A percentile compares a stretch with the other conserved stretches of the same genome.
Conservation (phyloP, 116 monocot species). For the Thalassia testudinum region DNA sequence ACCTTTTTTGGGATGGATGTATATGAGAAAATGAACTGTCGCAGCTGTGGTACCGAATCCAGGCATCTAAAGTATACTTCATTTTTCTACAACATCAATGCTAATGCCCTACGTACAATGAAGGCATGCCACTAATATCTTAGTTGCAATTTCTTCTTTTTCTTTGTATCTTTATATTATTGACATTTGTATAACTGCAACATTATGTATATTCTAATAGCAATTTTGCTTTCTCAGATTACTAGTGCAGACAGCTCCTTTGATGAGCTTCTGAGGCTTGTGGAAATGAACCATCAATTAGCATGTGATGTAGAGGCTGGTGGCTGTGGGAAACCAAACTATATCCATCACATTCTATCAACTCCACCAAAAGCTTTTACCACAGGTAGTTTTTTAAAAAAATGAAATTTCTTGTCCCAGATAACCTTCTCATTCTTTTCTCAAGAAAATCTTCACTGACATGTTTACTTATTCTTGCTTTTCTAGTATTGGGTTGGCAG, state of each 20-base stretch:
- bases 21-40: conserved; percentile 82
- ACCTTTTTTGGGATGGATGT: conserved; percentile 81
- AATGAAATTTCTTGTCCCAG: not conserved
- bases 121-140: conserved; percentile 46
- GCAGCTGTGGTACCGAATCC: conserved; percentile 53
- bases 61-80: conserved; percentile 80
- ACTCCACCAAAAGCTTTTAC: conserved; percentile 72
- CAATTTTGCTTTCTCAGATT: conserved; percentile 27
- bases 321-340: conserved; percentile 74
- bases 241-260: conserved; percentile 38
- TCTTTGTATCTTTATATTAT: not conserved
- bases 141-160: not conserved
- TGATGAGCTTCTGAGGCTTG: conserved; percentile 81
- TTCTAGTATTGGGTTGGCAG: conserved; percentile 95
- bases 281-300: conserved; percentile 76
- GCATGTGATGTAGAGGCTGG: conserved; percentile 67
- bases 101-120: conserved; percentile 65
- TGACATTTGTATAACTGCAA: not conserved
- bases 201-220: too few species aligned
- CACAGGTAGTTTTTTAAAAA: conserved; percentile 30
- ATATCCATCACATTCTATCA: conserved; percentile 71
- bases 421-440: not conserved
- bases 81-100: conserved; percentile 96
- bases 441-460: too few species aligned
- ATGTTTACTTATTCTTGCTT: not conserved